These are phyloP conservation scores for Volvox africanus DNA, from an alignment of 139 green algal species.

Conservation along the genomic window DNA sequence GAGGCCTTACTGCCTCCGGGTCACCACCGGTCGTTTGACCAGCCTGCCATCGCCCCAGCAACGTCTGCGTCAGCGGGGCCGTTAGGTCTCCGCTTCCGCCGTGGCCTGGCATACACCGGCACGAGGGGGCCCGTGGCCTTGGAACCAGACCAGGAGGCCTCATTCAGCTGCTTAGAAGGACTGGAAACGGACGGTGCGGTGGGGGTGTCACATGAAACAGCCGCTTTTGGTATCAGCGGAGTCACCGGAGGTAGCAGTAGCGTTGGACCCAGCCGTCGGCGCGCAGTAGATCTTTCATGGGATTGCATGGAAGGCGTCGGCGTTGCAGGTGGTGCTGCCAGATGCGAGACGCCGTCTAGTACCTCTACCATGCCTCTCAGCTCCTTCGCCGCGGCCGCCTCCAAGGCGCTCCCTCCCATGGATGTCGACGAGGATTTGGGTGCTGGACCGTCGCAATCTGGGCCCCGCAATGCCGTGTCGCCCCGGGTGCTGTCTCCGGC, in stretches of 20 bases:
- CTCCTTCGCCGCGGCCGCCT: not conserved
- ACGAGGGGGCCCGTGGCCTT: not conserved
- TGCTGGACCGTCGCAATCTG: not conserved
- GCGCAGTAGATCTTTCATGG: not conserved
- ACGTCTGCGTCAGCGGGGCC: not conserved
- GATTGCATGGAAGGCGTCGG: conserved; percentile 40
- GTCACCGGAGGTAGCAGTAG: not conserved
- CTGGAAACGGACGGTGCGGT: not conserved
- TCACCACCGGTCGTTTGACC: not conserved
- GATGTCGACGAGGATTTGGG: not conserved
- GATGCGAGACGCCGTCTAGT: not conserved
- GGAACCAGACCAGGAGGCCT: not conserved
- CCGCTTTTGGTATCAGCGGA: not conserved
- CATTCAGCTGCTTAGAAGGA: conserved; percentile 4
- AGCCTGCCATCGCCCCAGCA: not conserved
- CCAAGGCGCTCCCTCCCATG: not conserved
- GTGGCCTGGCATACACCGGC: not conserved
- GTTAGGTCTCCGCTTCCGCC: not conserved
- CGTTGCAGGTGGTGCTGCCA: not conserved
- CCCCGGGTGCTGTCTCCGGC: not conserved
- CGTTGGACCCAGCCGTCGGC: not conserved
- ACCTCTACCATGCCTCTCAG: not conserved
- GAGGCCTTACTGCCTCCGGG: not conserved
- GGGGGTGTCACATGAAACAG: not conserved
- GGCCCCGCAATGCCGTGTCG: not conserved